These are phyloP conservation scores for Dothistroma pini DNA, from an alignment of 2,329 filamentous ascomycete species.

Conservation along the genomic window DNA sequence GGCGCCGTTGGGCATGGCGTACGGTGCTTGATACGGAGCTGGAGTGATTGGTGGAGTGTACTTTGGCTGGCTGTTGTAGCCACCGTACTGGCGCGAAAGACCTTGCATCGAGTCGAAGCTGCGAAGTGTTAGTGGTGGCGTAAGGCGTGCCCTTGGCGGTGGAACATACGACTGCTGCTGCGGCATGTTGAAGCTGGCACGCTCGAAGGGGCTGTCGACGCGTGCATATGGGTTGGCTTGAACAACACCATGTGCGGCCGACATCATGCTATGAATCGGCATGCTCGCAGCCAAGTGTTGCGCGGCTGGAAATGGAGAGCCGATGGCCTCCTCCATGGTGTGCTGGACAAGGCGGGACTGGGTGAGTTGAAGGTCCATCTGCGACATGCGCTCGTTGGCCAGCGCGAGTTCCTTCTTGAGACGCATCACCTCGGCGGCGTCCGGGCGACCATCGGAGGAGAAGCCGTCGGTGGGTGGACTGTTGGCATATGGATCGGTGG, in stretches of 20 bases:
- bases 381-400: constrained; percentile 66
- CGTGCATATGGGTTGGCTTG: constrained; percentile 15
- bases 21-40: constrained; percentile 22
- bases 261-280: constrained; percentile 19
- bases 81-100: constrained; percentile 11
- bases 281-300: constrained; percentile 32
- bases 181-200: constrained; percentile 17
- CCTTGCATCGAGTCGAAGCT: constrained; percentile 19
- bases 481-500: constrained; percentile 32
- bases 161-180: constrained; percentile 19
- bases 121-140: constrained; percentile 11
- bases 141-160: neutral
- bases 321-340: constrained; percentile 52
- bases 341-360: constrained; percentile 60
- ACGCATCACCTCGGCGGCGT: constrained; percentile 60
- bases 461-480: constrained; percentile 24
- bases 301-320: constrained; percentile 31
- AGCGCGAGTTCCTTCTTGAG: constrained; percentile 69
- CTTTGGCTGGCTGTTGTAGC: constrained; percentile 12
- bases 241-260: constrained; percentile 7
- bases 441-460: constrained; percentile 29
- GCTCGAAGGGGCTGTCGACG: constrained; percentile 16
- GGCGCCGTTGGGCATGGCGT: constrained; percentile 15
- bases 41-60: constrained; percentile 32
- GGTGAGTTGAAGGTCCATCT: constrained; percentile 67